phyloP scores from a whole-genome alignment of 805 yeast genomes.

The Nakazawaea siamensis region DNA sequence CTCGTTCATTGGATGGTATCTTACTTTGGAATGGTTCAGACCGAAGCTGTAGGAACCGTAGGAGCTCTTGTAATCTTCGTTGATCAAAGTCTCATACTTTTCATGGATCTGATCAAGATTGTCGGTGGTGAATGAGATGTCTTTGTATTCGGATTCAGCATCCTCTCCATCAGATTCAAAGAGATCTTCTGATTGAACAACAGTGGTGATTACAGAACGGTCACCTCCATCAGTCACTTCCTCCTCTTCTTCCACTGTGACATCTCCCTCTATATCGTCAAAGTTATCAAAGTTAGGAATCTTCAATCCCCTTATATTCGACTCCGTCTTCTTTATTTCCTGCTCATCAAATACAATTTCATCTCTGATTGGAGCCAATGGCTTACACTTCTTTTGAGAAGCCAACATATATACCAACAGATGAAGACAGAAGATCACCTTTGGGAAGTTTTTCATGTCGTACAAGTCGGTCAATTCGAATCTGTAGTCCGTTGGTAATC shows the following conservation, averaged over 20 bases:
- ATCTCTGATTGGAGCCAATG: constrained; percentile 50
- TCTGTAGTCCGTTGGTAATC: constrained; percentile 79
- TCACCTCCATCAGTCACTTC: background rate
- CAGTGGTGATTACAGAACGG: background rate
- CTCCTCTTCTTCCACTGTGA: constrained; percentile 8
- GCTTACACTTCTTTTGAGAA: constrained; percentile 48
- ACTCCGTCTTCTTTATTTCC: constrained; percentile 62
- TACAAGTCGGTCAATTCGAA: constrained; percentile 91
- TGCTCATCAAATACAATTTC: constrained; percentile 53
- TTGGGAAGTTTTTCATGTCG: constrained; percentile 87
- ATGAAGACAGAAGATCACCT: constrained; percentile 88
- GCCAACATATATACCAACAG: constrained; percentile 74
- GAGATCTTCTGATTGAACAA: background rate
- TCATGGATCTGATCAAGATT: constrained; percentile 16
- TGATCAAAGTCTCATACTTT: constrained; percentile 17
- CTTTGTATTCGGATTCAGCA: background rate
- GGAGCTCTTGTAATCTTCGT: constrained; percentile 7
- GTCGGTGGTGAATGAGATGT: background rate
- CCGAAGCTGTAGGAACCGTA: background rate
- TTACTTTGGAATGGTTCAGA: background rate
- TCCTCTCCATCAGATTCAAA: background rate
- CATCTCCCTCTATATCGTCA: constrained; percentile 16
- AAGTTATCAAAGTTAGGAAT: constrained; percentile 66
- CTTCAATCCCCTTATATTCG: constrained; percentile 56
- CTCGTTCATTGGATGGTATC: background rate